Evolutionary conservation across 2,329 filamentous ascomycete genomes (phyloP).

Genomic region (Penicillium sp.): DNA sequence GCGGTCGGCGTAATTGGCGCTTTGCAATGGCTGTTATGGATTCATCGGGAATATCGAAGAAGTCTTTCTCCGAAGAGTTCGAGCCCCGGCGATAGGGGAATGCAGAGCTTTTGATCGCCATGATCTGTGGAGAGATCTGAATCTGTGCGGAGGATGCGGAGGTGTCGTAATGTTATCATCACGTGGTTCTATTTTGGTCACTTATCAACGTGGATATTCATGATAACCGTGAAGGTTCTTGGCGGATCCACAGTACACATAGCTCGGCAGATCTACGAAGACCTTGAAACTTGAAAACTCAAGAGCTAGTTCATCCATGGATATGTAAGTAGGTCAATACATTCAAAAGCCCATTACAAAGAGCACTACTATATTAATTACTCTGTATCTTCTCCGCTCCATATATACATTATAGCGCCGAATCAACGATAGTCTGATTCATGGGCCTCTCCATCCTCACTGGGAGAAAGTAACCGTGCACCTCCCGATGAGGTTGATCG

Average conservation of each 20-base stretch:
- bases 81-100: slow-evolving; percentile 32
- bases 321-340: too few species aligned
- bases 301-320: too few species aligned
- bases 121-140: not conserved
- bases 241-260: too few species aligned
- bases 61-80: slow-evolving; percentile 34
- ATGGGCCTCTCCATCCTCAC: slow-evolving; percentile 7
- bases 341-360: too few species aligned
- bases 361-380: too few species aligned
- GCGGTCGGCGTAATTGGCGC: slow-evolving; percentile 32
- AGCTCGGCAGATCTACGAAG: too few species aligned
- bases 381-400: too few species aligned
- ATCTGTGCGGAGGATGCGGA: too few species aligned
- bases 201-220: not conserved
- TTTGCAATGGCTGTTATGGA: slow-evolving; percentile 28
- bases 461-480: slow-evolving; percentile 15
- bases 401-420: not conserved
- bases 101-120: slow-evolving; percentile 8
- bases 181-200: not conserved
- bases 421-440: not conserved
- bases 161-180: not conserved
- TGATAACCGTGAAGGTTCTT: too few species aligned
- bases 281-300: too few species aligned
- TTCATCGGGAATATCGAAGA: slow-evolving; percentile 40
- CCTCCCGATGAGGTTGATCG: slow-evolving; percentile 19